Evolutionary conservation across 495 filamentous ascomycete species (phyloP).

Genomic region (Hypoxylon perforatum): DNA sequence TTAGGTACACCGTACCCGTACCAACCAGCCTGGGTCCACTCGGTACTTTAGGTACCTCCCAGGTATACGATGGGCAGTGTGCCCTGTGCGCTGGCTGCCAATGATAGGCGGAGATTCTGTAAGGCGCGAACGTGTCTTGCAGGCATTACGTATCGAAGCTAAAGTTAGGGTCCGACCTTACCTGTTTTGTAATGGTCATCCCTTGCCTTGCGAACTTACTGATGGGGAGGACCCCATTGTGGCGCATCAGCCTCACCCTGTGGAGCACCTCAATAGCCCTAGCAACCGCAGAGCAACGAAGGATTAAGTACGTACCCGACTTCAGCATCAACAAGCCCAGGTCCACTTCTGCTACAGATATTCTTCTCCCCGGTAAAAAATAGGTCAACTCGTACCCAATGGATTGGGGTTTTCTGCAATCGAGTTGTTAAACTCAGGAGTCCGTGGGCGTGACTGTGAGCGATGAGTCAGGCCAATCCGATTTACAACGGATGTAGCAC

Average conservation of each 20-base stretch:
- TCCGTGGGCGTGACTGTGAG: neutral
- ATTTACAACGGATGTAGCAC: neutral
- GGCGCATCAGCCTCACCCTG: constrained; percentile 30
- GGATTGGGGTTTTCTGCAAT: no score
- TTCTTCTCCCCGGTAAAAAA: constrained; percentile 13
- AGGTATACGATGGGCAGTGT: no score
- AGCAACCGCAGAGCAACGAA: constrained; percentile 36
- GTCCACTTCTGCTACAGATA: no score
- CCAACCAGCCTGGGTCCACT: no score
- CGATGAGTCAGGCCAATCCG: constrained; percentile 18
- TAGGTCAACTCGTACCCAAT: neutral
- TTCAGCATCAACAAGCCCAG: neutral
- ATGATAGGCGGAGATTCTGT: neutral
- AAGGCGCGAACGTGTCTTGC: constrained; percentile 10
- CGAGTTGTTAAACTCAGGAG: constrained; percentile 5
- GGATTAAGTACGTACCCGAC: neutral
- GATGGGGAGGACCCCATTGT: constrained; percentile 16
- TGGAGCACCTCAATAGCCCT: constrained; percentile 28
- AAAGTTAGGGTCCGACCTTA: constrained; percentile 12
- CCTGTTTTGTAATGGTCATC: constrained; percentile 5
- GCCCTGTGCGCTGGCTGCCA: neutral
- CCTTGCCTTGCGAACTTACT: constrained; percentile 4
- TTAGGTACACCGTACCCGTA: no score
- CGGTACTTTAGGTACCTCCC: no score
- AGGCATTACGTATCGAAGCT: constrained; percentile 26